Percentiles rank a stretch among this genome's conserved stretches.
Evolutionary conservation across 352 stramenopile species (phyloP).

Genomic region (Lagenidium giganteum): DNA sequence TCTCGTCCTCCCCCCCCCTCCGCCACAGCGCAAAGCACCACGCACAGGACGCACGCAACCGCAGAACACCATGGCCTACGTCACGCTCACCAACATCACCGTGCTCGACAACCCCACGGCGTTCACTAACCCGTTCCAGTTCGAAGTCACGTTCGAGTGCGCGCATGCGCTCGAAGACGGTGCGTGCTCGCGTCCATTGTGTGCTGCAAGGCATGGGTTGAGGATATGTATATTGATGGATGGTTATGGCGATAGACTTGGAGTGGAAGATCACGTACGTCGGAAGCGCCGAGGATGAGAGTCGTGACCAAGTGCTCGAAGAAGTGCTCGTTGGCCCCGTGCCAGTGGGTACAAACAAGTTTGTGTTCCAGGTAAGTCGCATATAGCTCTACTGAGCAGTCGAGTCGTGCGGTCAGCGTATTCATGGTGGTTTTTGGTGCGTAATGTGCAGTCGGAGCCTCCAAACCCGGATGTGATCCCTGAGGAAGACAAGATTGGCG

Average conservation of each 20-base stretch:
- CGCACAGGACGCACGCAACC: background rate
- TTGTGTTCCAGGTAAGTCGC: conserved; percentile 89
- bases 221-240: conserved; percentile 1
- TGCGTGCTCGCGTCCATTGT: conserved; percentile 28
- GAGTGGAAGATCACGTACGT: conserved; percentile 99
- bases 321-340: conserved; percentile 98
- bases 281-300: conserved; percentile 93
- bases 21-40: background rate
- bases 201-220: conserved; percentile 1
- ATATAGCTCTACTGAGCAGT: background rate
- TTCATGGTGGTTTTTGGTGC: conserved; percentile 4
- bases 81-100: conserved; percentile 91
- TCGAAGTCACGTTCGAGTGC: conserved; percentile 99
- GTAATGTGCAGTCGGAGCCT: conserved; percentile 79
- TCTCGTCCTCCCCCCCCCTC: background rate
- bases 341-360: conserved; percentile 98
- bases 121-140: conserved; percentile 99
- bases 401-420: background rate
- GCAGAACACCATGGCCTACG: conserved; percentile 62
- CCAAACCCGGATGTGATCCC: conserved; percentile 91
- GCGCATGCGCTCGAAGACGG: conserved; percentile 93
- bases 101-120: conserved; percentile 97
- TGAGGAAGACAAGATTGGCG: conserved; percentile 96
- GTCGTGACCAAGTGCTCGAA: conserved; percentile 96
- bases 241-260: conserved; percentile 72